phyloP scores from a whole-genome alignment of 2,329 filamentous ascomycete species.

The Cercospora sojina region DNA sequence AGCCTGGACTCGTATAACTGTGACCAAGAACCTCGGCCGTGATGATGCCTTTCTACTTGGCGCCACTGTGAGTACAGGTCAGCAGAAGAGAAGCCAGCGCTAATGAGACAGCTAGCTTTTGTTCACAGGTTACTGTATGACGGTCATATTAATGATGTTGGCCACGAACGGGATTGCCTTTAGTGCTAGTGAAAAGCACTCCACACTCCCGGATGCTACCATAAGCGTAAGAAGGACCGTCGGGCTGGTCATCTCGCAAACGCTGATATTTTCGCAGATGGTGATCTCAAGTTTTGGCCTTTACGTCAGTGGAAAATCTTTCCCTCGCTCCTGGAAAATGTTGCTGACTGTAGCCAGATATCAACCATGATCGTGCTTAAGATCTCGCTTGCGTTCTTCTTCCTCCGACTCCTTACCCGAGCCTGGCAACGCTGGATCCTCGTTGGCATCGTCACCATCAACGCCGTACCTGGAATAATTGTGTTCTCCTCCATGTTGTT shows the following conservation, averaged over 20 bases:
- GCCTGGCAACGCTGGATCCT: conserved; percentile 40
- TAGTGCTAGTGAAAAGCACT: conserved; percentile 7
- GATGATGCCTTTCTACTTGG: conserved; percentile 46
- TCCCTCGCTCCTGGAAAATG: neutral
- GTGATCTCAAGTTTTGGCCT: conserved; percentile 38
- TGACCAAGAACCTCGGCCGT: conserved; percentile 46
- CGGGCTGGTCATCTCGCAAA: neutral
- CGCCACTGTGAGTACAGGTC: conserved; percentile 37
- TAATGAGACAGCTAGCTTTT: conserved; percentile 11
- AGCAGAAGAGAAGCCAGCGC: neutral
- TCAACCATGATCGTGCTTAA: conserved; percentile 45
- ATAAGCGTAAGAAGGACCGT: conserved; percentile 7
- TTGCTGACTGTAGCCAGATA: conserved; percentile 21
- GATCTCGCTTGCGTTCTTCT: conserved; percentile 48
- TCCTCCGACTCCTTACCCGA: conserved; percentile 44
- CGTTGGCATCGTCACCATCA: conserved; percentile 31
- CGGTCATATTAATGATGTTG: conserved; percentile 17
- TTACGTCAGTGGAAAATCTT: conserved; percentile 28
- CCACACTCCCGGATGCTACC: conserved; percentile 5
- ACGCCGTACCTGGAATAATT: conserved; percentile 40
- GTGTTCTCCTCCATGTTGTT: conserved; percentile 36
- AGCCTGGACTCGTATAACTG: conserved; percentile 42
- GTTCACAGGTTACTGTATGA: conserved; percentile 23
- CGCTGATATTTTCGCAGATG: conserved; percentile 25
- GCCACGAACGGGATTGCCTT: conserved; percentile 15